Evolutionary conservation across 2,329 filamentous ascomycete genomes (phyloP).

Genomic region (Alternaria brassicae): DNA sequence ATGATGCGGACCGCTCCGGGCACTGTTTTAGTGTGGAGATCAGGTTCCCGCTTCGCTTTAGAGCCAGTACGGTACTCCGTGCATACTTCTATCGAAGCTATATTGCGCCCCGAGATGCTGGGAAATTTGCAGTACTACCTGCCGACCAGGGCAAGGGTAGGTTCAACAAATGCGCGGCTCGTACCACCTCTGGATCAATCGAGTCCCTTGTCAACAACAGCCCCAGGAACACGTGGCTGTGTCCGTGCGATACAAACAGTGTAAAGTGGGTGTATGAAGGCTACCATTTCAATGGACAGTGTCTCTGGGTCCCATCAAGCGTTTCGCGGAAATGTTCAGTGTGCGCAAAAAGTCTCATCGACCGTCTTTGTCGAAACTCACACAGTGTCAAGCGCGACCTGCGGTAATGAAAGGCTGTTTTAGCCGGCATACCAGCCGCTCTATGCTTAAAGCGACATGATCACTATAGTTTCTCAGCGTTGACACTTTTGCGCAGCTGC

Average conservation of each 20-base stretch:
- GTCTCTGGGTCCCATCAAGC: background rate
- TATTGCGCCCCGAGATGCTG: background rate
- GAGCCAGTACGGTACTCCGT: background rate
- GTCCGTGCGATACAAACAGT: too few species aligned
- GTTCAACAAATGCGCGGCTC: background rate
- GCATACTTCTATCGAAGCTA: background rate
- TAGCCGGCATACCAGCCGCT: slow-evolving; percentile 5
- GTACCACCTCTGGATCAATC: background rate
- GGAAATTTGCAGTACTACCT: slow-evolving; percentile 1
- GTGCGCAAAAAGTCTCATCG: background rate
- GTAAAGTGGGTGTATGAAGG: background rate
- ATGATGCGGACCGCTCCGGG: slow-evolving; percentile 7
- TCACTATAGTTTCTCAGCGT: background rate
- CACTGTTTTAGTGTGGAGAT: background rate
- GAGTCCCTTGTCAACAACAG: background rate
- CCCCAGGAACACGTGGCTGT: background rate
- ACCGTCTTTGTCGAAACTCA: background rate
- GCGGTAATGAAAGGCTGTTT: background rate
- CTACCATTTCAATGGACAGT: background rate
- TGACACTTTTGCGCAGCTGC: background rate
- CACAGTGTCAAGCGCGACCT: background rate
- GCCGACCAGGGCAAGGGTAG: background rate
- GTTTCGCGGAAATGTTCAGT: background rate
- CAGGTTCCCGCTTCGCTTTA: background rate
- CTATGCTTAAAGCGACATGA: background rate